Conservation (phyloP, 257 asterid species). For the Thymus mandschuricus region DNA sequence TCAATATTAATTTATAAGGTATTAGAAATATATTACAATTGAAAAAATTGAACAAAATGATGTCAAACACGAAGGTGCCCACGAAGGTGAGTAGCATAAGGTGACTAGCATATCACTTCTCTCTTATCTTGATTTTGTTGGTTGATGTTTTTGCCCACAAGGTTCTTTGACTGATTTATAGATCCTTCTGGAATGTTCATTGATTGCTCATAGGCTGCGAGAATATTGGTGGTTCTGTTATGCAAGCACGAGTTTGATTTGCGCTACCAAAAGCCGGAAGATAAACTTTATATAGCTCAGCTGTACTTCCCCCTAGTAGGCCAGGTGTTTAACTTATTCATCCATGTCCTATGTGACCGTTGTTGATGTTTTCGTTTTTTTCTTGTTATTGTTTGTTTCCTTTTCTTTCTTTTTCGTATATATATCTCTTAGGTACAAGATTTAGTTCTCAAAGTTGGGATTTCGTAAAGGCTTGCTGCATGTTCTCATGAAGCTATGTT, state of each 20-base stretch:
- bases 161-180: conserved; percentile 27
- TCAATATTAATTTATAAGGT: no score
- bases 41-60: no score
- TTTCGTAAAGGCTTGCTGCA: background rate
- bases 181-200: conserved; percentile 26
- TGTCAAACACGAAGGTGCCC: no score
- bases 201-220: conserved; percentile 74
- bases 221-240: conserved; percentile 86
- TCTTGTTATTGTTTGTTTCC: background rate
- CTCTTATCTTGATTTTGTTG: conserved; percentile 16
- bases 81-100: no score
- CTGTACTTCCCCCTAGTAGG: conserved; percentile 93
- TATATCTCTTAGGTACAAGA: conserved; percentile 1
- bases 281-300: conserved; percentile 96
- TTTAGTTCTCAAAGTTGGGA: conserved; percentile 19
- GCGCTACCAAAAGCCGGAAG: conserved; percentile 98
- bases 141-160: conserved; percentile 7
- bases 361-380: background rate
- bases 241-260: conserved; percentile 97
- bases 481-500: background rate
- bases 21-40: no score
- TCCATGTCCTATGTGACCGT: conserved; percentile 22
- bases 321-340: conserved; percentile 59
- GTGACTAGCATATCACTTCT: no score
- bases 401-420: no score